Conservation (phyloP, 2,329 filamentous ascomycete genomes). For the Epichloe hybrida region DNA sequence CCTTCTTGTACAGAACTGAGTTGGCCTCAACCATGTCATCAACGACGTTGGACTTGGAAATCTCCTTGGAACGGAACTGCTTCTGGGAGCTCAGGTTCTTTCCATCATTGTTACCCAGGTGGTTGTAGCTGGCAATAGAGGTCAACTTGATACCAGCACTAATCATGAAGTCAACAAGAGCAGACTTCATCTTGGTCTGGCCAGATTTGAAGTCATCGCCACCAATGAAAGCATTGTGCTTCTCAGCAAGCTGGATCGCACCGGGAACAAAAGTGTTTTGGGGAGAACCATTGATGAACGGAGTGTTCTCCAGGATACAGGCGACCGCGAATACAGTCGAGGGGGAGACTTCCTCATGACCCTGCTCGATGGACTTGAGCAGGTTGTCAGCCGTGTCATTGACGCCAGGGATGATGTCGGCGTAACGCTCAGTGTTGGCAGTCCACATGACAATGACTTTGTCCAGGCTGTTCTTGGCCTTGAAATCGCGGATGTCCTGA, state of each 20-base stretch:
- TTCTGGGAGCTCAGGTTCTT: slow-evolving; percentile 96
- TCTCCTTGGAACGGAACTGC: slow-evolving; percentile 99
- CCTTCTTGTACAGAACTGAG: slow-evolving; percentile 73
- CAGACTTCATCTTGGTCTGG: slow-evolving; percentile 99
- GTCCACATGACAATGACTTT: slow-evolving; percentile 98
- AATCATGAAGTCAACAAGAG: slow-evolving; percentile 96
- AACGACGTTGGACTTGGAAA: slow-evolving; percentile 97
- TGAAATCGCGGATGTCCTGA: slow-evolving; percentile 90
- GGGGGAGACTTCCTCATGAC: slow-evolving; percentile 83
- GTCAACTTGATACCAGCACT: slow-evolving; percentile 97
- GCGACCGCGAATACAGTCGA: slow-evolving; percentile 95
- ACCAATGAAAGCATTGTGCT: slow-evolving; percentile 80
- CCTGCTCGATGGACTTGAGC: slow-evolving; percentile 69
- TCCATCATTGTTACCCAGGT: slow-evolving; percentile 98
- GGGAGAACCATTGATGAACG: slow-evolving; percentile 96
- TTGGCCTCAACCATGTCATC: slow-evolving; percentile 99
- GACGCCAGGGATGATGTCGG: slow-evolving; percentile 73
- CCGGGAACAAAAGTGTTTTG: slow-evolving; percentile 98
- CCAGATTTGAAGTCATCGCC: slow-evolving; percentile 99
- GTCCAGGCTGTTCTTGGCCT: slow-evolving; percentile 69
- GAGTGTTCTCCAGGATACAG: slow-evolving; percentile 74
- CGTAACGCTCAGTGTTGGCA: slow-evolving; percentile 95
- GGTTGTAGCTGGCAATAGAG: slow-evolving; percentile 97
- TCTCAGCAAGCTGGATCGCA: slow-evolving; percentile 75
- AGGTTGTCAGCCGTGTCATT: slow-evolving; percentile 97